Evolutionary conservation across 2,329 filamentous ascomycete genomes (phyloP).

Genomic region (Cladosporium sp.): DNA sequence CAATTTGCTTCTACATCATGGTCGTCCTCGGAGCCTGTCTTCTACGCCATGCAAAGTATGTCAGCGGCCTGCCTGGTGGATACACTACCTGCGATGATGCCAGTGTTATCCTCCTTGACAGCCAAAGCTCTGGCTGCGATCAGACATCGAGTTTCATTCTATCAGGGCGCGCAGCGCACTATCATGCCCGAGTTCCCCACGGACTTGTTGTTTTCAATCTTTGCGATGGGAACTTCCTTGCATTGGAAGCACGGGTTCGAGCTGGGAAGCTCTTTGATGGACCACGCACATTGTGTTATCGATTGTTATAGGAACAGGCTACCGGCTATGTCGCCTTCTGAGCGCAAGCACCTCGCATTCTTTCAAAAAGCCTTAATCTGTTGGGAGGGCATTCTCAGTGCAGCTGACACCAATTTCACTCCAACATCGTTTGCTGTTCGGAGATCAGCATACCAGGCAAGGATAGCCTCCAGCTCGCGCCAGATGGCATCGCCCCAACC

Average conservation of each 20-base stretch:
- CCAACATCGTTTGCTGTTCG: not conserved
- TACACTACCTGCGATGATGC: constrained; percentile 19
- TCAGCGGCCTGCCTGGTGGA: constrained; percentile 21
- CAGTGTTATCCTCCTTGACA: not conserved
- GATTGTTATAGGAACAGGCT: not conserved
- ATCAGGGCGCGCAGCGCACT: not conserved
- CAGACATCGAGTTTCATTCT: not conserved
- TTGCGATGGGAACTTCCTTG: constrained; percentile 23
- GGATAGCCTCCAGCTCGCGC: not conserved
- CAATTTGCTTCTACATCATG: constrained; percentile 19
- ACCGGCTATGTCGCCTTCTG: not conserved
- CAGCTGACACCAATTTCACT: not conserved
- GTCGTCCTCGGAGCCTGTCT: constrained; percentile 20
- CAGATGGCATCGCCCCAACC: not conserved
- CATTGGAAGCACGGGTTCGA: constrained; percentile 18
- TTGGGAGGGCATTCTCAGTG: constrained; percentile 9
- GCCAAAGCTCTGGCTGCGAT: not conserved
- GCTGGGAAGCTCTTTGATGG: not conserved
- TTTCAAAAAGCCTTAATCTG: constrained; percentile 12
- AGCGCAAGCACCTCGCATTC: not conserved
- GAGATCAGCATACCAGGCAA: not conserved
- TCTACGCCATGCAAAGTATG: constrained; percentile 23
- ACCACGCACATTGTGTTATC: not conserved
- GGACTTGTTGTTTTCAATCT: constrained; percentile 21
- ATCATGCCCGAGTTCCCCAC: constrained; percentile 10